Conservation (phyloP, 2,329 filamentous ascomycete genomes). For the Epichloe typhina region DNA sequence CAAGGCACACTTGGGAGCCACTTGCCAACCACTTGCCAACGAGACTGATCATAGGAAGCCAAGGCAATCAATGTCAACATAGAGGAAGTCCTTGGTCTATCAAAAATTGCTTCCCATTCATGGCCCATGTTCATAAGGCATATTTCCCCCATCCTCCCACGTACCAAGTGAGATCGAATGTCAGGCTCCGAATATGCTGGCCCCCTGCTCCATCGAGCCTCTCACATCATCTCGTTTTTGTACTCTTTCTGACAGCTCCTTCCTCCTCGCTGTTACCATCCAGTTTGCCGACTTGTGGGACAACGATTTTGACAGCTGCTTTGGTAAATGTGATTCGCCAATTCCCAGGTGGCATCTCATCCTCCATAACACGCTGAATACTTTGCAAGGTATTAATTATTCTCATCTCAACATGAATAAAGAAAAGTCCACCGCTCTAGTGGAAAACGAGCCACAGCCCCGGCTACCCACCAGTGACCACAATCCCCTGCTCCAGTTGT, state of each 20-base stretch:
- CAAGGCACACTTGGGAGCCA: too few relatives aligned
- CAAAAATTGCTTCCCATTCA: background rate
- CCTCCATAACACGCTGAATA: background rate
- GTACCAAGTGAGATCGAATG: background rate
- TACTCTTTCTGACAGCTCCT: background rate
- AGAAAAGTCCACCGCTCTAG: background rate
- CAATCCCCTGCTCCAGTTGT: background rate
- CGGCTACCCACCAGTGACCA: background rate
- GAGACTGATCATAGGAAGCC: background rate
- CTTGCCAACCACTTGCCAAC: background rate
- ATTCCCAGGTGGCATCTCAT: background rate
- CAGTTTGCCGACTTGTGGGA: background rate
- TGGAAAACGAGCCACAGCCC: background rate
- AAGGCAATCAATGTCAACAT: background rate
- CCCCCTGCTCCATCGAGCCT: background rate
- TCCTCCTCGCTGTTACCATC: background rate
- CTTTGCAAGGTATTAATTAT: conserved; percentile 3
- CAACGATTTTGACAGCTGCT: background rate
- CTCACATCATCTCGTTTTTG: background rate
- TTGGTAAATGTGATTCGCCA: background rate
- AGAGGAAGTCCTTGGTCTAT: background rate
- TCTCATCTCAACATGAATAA: background rate
- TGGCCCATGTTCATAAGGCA: conserved; percentile 2
- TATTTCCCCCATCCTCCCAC: background rate
- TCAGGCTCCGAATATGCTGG: background rate